A percentile compares a stretch with the other conserved stretches of the same genome.
phyloP scores from a whole-genome alignment of 2,329 filamentous ascomycete genomes.

The Xylaria sp. region DNA sequence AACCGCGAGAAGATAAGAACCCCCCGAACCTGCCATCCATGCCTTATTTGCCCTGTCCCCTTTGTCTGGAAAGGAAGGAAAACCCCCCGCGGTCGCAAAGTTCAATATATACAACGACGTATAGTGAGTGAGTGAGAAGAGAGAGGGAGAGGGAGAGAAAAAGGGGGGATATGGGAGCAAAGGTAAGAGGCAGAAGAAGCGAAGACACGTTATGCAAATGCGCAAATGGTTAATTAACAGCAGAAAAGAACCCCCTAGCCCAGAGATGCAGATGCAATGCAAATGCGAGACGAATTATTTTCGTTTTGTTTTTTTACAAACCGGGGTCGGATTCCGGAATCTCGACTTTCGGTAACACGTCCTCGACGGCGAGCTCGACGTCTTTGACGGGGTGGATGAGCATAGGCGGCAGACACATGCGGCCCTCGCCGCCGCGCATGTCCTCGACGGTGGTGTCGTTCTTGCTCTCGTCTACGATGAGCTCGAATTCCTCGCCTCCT shows the following conservation, averaged over 20 bases:
- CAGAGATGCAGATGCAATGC: background rate
- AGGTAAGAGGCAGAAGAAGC: too few relatives aligned
- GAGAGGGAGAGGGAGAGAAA: too few relatives aligned
- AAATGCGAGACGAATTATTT: slow-evolving; percentile 7
- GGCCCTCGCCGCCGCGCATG: slow-evolving; percentile 66
- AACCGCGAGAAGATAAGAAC: too few relatives aligned
- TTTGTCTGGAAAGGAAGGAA: too few relatives aligned
- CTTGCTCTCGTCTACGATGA: slow-evolving; percentile 48
- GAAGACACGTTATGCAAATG: too few relatives aligned
- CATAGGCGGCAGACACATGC: slow-evolving; percentile 90
- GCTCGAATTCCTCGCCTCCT: slow-evolving; percentile 71
- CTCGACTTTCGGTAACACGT: slow-evolving; percentile 43
- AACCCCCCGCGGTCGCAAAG: too few relatives aligned
- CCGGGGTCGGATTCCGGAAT: slow-evolving; percentile 48
- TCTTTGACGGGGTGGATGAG: slow-evolving; percentile 83
- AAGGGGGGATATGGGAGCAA: too few relatives aligned
- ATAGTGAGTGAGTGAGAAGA: too few relatives aligned
- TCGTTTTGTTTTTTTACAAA: slow-evolving; percentile 27
- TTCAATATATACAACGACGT: too few relatives aligned
- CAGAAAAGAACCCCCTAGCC: background rate
- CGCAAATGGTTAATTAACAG: too few relatives aligned
- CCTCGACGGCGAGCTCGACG: slow-evolving; percentile 60
- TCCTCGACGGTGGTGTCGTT: slow-evolving; percentile 43
- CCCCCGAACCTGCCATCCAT: too few relatives aligned
- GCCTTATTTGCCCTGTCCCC: too few relatives aligned